phyloP scores from a whole-genome alignment of 2,329 filamentous ascomycete genomes.

The Fusarium falciforme region DNA sequence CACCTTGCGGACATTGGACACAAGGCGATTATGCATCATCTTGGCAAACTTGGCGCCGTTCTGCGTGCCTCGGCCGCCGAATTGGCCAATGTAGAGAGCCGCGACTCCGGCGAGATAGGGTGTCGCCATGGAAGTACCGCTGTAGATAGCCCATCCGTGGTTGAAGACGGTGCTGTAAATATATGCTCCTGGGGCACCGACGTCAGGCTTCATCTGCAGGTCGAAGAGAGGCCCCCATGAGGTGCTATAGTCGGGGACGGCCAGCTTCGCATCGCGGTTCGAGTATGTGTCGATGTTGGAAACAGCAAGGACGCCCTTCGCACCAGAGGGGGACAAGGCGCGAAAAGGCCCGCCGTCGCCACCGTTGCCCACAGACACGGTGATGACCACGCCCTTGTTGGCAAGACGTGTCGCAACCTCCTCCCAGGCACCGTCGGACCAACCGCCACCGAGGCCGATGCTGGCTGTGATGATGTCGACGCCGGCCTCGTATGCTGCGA shows the following conservation, averaged over 20 bases:
- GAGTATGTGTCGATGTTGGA: slow-evolving; percentile 26
- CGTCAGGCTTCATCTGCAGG: slow-evolving; percentile 10
- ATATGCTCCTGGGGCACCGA: slow-evolving; percentile 1
- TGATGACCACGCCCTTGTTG: neutral
- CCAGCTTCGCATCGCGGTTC: slow-evolving; percentile 33
- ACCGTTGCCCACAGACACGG: neutral
- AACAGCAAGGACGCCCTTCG: neutral
- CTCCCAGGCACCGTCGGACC: neutral
- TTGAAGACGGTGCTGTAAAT: neutral
- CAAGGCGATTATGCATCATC: neutral
- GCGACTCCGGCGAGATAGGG: neutral
- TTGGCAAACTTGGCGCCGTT: neutral
- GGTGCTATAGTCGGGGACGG: neutral
- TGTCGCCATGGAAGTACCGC: neutral
- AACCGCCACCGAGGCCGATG: slow-evolving; percentile 1
- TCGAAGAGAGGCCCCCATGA: neutral
- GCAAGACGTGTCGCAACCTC: neutral
- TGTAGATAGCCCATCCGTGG: neutral
- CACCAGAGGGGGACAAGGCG: neutral
- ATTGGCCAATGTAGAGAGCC: neutral
- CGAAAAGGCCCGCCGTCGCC: slow-evolving; percentile 1
- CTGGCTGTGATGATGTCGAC: slow-evolving; percentile 15
- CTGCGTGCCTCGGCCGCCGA: neutral
- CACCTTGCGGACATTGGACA: neutral
- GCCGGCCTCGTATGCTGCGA: slow-evolving; percentile 27